These are phyloP conservation scores for Daldinia concentrica DNA, from an alignment of 495 filamentous ascomycete genomes.

Conservation along the genomic window DNA sequence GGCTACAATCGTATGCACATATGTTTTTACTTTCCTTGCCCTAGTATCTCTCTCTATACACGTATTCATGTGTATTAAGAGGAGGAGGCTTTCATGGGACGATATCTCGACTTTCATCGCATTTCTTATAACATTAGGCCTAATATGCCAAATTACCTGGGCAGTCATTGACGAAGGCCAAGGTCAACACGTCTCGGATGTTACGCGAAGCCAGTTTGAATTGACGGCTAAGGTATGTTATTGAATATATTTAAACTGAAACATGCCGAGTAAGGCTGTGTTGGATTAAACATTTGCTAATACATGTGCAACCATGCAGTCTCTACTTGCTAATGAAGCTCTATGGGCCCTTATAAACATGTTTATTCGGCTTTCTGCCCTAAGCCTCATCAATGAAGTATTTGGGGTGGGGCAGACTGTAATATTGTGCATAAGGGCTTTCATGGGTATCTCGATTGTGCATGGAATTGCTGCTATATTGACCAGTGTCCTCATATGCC, in stretches of 20 bases:
- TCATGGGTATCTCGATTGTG: background rate
- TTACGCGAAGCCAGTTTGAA: background rate
- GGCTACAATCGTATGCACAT: background rate
- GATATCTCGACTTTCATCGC: background rate
- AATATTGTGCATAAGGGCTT: background rate
- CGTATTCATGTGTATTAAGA: background rate
- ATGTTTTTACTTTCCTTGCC: background rate
- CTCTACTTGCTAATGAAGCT: background rate
- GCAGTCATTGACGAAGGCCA: background rate
- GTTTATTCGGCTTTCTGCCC: background rate
- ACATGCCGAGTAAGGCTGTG: no score
- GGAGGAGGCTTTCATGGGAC: background rate
- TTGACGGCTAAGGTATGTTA: background rate
- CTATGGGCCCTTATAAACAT: background rate
- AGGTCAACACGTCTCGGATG: background rate
- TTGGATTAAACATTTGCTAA: background rate
- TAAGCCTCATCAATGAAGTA: background rate
- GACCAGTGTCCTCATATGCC: background rate
- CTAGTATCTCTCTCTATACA: background rate
- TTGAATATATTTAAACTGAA: background rate
- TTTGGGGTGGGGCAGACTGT: background rate
- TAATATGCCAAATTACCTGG: background rate
- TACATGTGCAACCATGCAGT: background rate
- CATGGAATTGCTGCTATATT: background rate
- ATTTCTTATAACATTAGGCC: background rate